Percentiles rank a stretch among this genome's conserved stretches.
Conservation (phyloP, 768 basidiomycete genomes). For the Leucogyrophana mollusca region DNA sequence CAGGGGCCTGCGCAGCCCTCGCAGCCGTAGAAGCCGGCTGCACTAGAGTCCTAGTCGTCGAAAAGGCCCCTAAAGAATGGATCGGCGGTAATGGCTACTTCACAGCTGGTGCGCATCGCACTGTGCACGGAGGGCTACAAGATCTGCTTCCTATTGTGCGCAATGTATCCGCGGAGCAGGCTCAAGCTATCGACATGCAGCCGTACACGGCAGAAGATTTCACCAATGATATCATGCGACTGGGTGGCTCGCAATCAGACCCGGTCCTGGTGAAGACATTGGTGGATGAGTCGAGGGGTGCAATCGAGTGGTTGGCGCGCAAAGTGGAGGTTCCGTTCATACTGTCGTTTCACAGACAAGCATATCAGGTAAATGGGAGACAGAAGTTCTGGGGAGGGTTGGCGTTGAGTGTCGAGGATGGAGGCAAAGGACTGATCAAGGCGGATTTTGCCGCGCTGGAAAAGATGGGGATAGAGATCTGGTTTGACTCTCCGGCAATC, state of each 20-base stretch:
- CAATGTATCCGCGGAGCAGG: slow-evolving; percentile 44
- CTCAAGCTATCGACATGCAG: slow-evolving; percentile 50
- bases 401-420: slow-evolving; percentile 58
- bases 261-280: slow-evolving; percentile 47
- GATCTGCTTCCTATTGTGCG: slow-evolving; percentile 57
- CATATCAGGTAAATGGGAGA: slow-evolving; percentile 60
- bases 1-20: slow-evolving; percentile 64
- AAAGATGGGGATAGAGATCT: slow-evolving; percentile 50
- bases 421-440: slow-evolving; percentile 65
- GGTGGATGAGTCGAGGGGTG: slow-evolving; percentile 54
- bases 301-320: slow-evolving; percentile 56
- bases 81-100: slow-evolving; percentile 72
- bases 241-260: slow-evolving; percentile 52
- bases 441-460: slow-evolving; percentile 51
- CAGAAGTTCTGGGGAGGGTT: slow-evolving; percentile 74
- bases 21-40: slow-evolving; percentile 60
- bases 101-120: slow-evolving; percentile 68
- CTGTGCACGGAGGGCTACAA: slow-evolving; percentile 56
- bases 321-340: slow-evolving; percentile 51
- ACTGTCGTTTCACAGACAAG: slow-evolving; percentile 64
- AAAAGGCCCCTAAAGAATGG: slow-evolving; percentile 65
- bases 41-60: slow-evolving; percentile 58
- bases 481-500: slow-evolving; percentile 54
- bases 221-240: slow-evolving; percentile 57
- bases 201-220: slow-evolving; percentile 59